Conservation (phyloP, 148 eudicot genomes). For the Beta vulgaris region DNA sequence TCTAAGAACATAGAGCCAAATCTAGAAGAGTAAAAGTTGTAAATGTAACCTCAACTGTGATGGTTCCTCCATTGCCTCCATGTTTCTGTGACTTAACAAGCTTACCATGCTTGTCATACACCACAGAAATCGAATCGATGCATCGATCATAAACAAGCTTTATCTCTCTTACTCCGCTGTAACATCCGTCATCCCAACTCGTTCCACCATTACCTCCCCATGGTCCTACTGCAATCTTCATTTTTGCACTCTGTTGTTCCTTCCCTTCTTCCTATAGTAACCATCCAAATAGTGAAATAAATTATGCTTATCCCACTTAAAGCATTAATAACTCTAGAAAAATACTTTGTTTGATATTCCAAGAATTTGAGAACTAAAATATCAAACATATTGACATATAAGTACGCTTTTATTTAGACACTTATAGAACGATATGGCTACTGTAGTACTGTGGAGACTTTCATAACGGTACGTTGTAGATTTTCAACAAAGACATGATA, state of each 20-base stretch:
- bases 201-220: slow-evolving; percentile 62
- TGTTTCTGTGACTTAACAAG: not conserved
- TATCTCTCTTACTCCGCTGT: slow-evolving; percentile 54
- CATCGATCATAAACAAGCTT: slow-evolving; percentile 43
- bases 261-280: slow-evolving; percentile 10
- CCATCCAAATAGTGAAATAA: not conserved
- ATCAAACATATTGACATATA: too few relatives aligned
- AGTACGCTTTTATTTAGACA: too few relatives aligned
- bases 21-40: not conserved
- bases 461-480: too few relatives aligned
- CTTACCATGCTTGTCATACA: slow-evolving; percentile 49
- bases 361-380: too few relatives aligned
- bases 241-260: slow-evolving; percentile 29
- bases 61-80: slow-evolving; percentile 37
- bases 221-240: slow-evolving; percentile 45
- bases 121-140: slow-evolving; percentile 49
- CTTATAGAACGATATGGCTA: too few relatives aligned
- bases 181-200: slow-evolving; percentile 60
- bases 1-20: not conserved
- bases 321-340: too few relatives aligned
- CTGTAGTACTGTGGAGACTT: too few relatives aligned
- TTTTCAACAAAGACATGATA: too few relatives aligned
- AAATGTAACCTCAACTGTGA: slow-evolving; percentile 39
- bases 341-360: too few relatives aligned
- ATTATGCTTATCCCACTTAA: too few relatives aligned